Base-by-base conservation (phyloP, 345 rosid genomes). In the Passiflora organensis region DNA sequence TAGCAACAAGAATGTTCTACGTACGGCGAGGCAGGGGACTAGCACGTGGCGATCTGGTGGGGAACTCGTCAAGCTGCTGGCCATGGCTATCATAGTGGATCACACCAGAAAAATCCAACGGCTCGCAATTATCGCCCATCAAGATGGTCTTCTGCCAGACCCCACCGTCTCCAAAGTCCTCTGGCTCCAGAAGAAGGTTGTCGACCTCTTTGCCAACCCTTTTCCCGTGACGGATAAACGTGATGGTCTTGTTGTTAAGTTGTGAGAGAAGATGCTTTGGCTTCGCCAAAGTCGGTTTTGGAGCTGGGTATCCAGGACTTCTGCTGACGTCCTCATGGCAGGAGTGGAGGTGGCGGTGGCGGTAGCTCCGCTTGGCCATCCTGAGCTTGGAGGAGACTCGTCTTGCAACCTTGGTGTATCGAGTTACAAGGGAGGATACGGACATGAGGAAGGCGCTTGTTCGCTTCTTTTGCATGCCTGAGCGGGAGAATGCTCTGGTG, bases 41-140 rank as follows among this genome's bases (percentile, higher is more conserved):
- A 22, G 84, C 84, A 53, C 95, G 90, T 1, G 96, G 96, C 24
- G 95, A 89, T 16, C 94, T 75, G 0, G 59, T 53, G 43, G 99
- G 97, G 55, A 78, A 39, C 69, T 89, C 78, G 28, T 75, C 45
- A 6, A 86, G 69, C 55, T 69, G 82, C 47, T 72, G 82, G 51
- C 99, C 97, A 15, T 47, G 25, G 60, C 76, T 68, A 49, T 93
- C 97, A 24, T 93, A 93, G 55, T 85, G 86, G 20, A 93, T 89
- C 28, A 72, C 96, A n/a, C 97, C 99, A 1, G 99, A 80, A 63
- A 84, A 74, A 72, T 83, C 77, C 77, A 89, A 72, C 71, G 97
- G 99, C 74, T 89, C 85, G 67, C 99, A 93, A 51, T 85, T 85
- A 25, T 80, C 95, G 24, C 99, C 99, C 99, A 93, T 89, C 69